A percentile compares a stretch with the other conserved stretches of the same genome.
These are phyloP conservation scores for Skeletonema grethae DNA, from an alignment of 108 stramenopile species.

Conservation along the genomic window DNA sequence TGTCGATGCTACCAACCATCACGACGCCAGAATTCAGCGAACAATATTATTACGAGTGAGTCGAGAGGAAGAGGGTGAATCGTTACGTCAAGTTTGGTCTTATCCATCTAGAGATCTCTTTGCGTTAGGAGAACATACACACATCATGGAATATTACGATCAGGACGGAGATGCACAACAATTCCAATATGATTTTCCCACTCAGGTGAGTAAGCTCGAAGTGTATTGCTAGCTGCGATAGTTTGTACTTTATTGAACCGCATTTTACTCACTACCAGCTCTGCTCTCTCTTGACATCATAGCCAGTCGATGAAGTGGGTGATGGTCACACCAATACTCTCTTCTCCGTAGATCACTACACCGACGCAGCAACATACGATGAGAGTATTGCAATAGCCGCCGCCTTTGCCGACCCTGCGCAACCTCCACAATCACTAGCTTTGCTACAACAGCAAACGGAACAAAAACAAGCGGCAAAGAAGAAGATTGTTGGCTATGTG, in stretches of 20 bases:
- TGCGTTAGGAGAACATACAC: neutral
- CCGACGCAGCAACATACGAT: neutral
- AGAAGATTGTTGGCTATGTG: conserved; percentile 12
- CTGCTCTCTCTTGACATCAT: neutral
- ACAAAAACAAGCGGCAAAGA: neutral
- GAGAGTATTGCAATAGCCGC: neutral
- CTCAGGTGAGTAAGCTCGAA: neutral
- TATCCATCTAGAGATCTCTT: no score
- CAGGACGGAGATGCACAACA: conserved; percentile 2
- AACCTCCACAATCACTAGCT: neutral
- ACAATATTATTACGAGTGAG: no score
- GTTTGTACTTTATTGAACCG: neutral
- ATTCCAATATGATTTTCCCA: conserved; percentile 1
- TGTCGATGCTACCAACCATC: no score
- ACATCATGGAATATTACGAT: neutral
- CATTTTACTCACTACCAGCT: neutral
- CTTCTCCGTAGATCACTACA: neutral
- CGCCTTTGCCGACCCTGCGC: neutral
- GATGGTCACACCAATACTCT: neutral
- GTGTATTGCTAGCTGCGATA: neutral
- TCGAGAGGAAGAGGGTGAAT: no score
- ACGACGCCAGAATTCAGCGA: no score
- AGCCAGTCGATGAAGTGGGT: neutral
- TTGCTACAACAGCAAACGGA: neutral
- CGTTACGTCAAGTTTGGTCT: no score